A percentile compares a stretch with the other conserved stretches of the same genome.
phyloP scores from a whole-genome alignment of 2,329 filamentous ascomycete genomes.

The Cladosporium sp. region DNA sequence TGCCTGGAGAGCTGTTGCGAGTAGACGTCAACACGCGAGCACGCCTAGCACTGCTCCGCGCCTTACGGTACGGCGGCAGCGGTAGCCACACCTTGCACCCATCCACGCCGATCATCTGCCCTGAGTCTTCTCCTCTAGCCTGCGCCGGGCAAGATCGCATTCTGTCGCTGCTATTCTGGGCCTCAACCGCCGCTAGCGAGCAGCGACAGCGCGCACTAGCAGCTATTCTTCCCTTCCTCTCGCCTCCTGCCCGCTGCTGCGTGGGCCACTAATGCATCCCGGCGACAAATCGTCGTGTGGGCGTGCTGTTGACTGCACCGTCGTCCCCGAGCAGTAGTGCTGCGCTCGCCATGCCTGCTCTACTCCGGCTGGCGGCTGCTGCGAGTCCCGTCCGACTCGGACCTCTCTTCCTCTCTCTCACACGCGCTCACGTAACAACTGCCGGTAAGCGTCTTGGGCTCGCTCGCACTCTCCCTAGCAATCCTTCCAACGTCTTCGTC shows the following conservation, averaged over 20 bases:
- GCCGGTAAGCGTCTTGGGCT: constrained; percentile 7
- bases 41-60: too few relatives aligned
- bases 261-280: background rate
- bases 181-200: constrained; percentile 10
- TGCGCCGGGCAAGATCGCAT: background rate
- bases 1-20: too few relatives aligned
- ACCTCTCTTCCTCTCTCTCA: background rate
- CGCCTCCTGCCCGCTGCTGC: constrained; percentile 11
- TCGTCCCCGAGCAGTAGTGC: background rate
- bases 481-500: constrained; percentile 1
- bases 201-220: background rate
- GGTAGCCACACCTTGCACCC: background rate
- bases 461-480: background rate
- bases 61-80: background rate
- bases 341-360: background rate
- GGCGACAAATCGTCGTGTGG: background rate
- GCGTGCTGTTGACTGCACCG: background rate
- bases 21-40: too few relatives aligned
- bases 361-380: background rate
- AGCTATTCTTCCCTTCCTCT: background rate
- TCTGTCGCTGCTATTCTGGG: constrained; percentile 1
- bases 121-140: constrained; percentile 2
- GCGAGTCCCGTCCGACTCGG: background rate
- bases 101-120: constrained; percentile 1
- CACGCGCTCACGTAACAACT: background rate